These are phyloP conservation scores for Hydnomerulius pinastri DNA, from an alignment of 768 basidiomycete species.

Conservation along the genomic window DNA sequence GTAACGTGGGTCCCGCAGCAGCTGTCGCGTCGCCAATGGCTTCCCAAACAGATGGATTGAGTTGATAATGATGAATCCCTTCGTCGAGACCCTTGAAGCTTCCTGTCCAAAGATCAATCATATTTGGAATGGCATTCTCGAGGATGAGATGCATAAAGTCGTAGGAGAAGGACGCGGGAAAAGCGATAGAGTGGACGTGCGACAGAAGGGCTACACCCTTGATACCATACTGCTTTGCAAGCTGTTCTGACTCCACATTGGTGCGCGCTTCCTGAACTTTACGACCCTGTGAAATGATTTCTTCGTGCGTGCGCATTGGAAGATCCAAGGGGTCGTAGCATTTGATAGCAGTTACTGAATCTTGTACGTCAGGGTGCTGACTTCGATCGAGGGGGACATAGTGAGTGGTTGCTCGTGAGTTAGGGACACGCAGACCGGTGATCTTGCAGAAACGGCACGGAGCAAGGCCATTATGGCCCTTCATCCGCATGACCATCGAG, in stretches of 20 bases:
- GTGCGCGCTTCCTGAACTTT: no score
- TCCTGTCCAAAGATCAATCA: slow-evolving; percentile 17
- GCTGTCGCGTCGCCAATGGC: slow-evolving; percentile 10
- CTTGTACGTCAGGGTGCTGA: background rate
- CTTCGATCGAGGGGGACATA: slow-evolving; percentile 4
- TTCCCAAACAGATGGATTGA: background rate
- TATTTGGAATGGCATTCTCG: slow-evolving; percentile 12
- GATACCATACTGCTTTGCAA: slow-evolving; percentile 5
- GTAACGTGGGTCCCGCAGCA: background rate
- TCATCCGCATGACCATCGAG: slow-evolving; percentile 30
- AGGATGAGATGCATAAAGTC: slow-evolving; percentile 21
- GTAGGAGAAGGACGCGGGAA: background rate
- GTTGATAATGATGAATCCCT: slow-evolving; percentile 6
- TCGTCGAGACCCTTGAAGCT: slow-evolving; percentile 15
- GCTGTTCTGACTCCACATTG: background rate
- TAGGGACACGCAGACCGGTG: slow-evolving; percentile 21
- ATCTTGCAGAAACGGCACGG: slow-evolving; percentile 39
- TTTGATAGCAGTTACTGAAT: background rate
- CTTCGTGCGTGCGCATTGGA: slow-evolving; percentile 21
- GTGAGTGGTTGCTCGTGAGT: no score
- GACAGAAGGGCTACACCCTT: background rate
- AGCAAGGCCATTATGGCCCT: slow-evolving; percentile 35
- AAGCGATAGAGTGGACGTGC: slow-evolving; percentile 2
- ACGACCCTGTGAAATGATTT: slow-evolving; percentile 12
- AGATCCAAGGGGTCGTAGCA: slow-evolving; percentile 20